phyloP scores from a whole-genome alignment of 2,329 filamentous ascomycete genomes.

The Diaporthe sp. region DNA sequence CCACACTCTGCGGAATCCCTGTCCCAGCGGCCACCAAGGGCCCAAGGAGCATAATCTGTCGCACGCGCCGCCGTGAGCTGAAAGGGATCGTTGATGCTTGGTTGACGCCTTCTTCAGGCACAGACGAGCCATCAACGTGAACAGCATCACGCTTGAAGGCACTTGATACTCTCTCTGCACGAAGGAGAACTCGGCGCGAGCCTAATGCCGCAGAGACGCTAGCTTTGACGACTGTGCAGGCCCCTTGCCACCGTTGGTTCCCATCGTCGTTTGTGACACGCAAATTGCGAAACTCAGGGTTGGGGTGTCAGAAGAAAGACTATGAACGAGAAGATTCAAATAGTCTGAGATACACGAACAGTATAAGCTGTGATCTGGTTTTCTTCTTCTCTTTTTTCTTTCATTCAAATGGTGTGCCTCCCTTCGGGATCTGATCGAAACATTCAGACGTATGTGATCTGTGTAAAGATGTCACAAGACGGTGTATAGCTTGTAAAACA shows the following conservation, averaged over 20 bases:
- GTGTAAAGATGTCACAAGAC: slow-evolving; percentile 15
- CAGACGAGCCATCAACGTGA: not conserved
- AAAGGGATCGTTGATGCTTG: not conserved
- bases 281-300: not conserved
- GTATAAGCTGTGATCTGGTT: not conserved
- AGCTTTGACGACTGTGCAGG: slow-evolving; percentile 18
- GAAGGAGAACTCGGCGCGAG: slow-evolving; percentile 1
- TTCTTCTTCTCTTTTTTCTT: not conserved
- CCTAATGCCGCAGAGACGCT: slow-evolving; percentile 7
- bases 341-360: slow-evolving; percentile 15
- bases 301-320: not conserved
- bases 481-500: slow-evolving; percentile 2
- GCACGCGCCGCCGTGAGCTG: slow-evolving; percentile 24
- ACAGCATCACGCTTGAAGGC: not conserved
- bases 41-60: slow-evolving; percentile 12
- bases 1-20: slow-evolving; percentile 12
- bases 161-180: not conserved
- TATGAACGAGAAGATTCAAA: not conserved
- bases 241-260: slow-evolving; percentile 6
- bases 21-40: slow-evolving; percentile 8
- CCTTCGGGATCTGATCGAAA: not conserved
- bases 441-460: not conserved
- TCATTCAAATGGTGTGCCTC: not conserved
- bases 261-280: slow-evolving; percentile 6
- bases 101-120: slow-evolving; percentile 12